A percentile compares a stretch with the other conserved stretches of the same genome.
Conservation (phyloP, 2,329 filamentous ascomycete species). For the Annulohypoxylon truncatum region DNA sequence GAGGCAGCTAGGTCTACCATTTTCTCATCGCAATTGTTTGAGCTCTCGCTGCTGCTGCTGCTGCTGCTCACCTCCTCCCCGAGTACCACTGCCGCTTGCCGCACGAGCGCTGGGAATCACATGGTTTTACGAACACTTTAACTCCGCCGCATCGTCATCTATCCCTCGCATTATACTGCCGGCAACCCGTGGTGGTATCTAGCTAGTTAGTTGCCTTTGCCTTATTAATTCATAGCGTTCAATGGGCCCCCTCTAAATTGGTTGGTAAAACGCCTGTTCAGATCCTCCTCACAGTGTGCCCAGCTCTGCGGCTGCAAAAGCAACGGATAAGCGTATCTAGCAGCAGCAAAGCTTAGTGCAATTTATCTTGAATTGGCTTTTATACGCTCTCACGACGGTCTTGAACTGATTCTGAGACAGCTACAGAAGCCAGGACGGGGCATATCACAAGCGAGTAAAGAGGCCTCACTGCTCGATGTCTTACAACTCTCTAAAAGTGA, state of each 20-base stretch:
- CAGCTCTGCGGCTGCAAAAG: conserved; percentile 27
- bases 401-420: conserved; percentile 38
- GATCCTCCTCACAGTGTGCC: conserved; percentile 27
- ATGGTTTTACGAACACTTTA: conserved; percentile 33
- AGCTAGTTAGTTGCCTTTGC: conserved; percentile 23
- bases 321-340: conserved; percentile 12
- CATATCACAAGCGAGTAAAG: conserved; percentile 32
- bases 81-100: conserved; percentile 37
- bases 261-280: conserved; percentile 29
- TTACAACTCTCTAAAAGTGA: conserved; percentile 42
- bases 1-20: conserved; percentile 13
- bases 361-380: conserved; percentile 19
- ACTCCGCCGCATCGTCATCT: conserved; percentile 33
- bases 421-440: conserved; percentile 37
- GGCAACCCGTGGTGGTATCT: conserved; percentile 25
- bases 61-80: conserved; percentile 16
- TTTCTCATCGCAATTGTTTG: conserved; percentile 27
- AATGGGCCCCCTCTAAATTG: conserved; percentile 23
- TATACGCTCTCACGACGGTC: conserved; percentile 12
- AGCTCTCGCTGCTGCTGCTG: conserved; percentile 18
- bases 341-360: conserved; percentile 16
- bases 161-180: conserved; percentile 37
- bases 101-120: conserved; percentile 33
- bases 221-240: conserved; percentile 25
- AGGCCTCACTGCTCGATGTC: conserved; percentile 43